Evolutionary conservation across 331 rosid species (phyloP), one percentile per base, ranked within the genome.

Genomic region (Pyracantha coccinea): DNA sequence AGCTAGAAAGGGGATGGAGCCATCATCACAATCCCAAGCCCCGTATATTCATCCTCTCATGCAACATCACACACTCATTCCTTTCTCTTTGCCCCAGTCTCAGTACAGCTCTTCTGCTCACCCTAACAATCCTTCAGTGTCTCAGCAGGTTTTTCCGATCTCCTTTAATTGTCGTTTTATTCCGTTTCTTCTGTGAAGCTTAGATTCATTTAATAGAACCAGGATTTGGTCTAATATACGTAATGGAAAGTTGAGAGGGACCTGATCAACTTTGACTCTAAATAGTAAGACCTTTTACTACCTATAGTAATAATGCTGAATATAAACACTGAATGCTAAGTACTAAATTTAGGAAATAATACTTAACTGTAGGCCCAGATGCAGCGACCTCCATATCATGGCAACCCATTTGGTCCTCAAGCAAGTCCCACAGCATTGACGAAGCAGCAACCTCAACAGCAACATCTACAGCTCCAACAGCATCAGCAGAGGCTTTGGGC

Each of bases 401-500:
- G 86, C 67, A 76, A 60, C 54, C 84, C 80, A 3, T 66, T 69
- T 7, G 81, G 77, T 58, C 61, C 79, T 68, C 86, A 78, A 77
- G 74, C 78, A 57, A 79, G 76, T 75, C 72, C 85, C n/a, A 23
- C 77, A 53, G 79, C 71, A 61, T 81, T 78, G 47, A 75, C 81
- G 20, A 85, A 80, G 81, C 87, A 80, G 52, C 86, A 76, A 57
- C 72, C 28, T 44, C 84, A 76, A 33, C 83, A 69, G 23, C 86
- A 54, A 29, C 77, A 78, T 11, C 67, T 20, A 10, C 83, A 78
- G 58, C 57, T 70, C 17, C 87, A 77, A 10, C 89, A 80, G 27
- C 75, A 81, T 77, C 74, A 23, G 25, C 86, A 81, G 11, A 76
- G 72, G 77, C 75, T 87, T 75, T 87, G 95, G 91, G 81, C 86